These are phyloP conservation scores for Boletus barrowsii DNA, from an alignment of 768 basidiomycete genomes.

Conservation along the genomic window DNA sequence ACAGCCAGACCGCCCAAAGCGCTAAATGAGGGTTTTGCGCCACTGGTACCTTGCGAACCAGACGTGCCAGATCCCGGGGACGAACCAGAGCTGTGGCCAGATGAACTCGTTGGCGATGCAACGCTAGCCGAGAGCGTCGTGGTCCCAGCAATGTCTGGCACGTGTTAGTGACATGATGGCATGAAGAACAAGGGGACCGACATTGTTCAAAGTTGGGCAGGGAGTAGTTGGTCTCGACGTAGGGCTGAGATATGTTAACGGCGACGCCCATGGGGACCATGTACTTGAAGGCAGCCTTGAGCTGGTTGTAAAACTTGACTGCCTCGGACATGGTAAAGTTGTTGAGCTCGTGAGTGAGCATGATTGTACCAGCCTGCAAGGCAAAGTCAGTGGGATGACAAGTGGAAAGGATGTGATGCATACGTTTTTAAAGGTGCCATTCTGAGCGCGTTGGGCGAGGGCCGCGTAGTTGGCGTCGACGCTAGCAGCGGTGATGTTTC, in stretches of 20 bases:
- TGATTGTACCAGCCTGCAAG: conserved; percentile 45
- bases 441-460: conserved; percentile 46
- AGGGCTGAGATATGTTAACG: conserved; percentile 49
- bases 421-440: conserved; percentile 41
- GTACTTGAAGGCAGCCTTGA: conserved; percentile 44
- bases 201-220: conserved; percentile 46
- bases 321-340: conserved; percentile 63
- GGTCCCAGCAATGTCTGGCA: conserved; percentile 26
- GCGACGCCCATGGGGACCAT: conserved; percentile 55
- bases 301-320: conserved; percentile 44
- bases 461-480: conserved; percentile 53
- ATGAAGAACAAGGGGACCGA: conserved; percentile 14
- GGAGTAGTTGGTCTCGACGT: conserved; percentile 44
- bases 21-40: neutral
- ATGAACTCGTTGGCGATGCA: neutral
- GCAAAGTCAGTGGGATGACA: neutral
- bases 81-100: conserved; percentile 7
- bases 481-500: conserved; percentile 39
- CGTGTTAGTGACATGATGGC: neutral
- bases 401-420: neutral
- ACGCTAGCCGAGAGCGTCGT: conserved; percentile 9
- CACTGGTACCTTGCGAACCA: neutral
- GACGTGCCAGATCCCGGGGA: neutral
- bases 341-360: conserved; percentile 58
- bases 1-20: conserved; percentile 11